Evolutionary conservation across 345 rosid genomes (phyloP), one percentile per base, ranked within the genome.

Genomic region (Noccaea caerulescens): DNA sequence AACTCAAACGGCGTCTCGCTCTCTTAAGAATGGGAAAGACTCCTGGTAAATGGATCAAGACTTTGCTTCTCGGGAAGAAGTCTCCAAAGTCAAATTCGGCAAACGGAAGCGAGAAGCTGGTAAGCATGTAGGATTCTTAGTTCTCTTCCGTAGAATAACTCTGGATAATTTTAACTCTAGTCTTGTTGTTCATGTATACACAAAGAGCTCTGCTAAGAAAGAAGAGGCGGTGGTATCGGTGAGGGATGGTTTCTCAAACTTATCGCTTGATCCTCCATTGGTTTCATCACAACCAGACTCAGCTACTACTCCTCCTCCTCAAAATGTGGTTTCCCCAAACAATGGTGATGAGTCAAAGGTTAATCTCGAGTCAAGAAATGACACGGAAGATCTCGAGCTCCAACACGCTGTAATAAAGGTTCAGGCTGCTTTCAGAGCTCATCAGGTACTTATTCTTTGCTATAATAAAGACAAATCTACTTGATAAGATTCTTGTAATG

Each of bases 11-110:
- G 20, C 32, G 30, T 32, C 37, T 58, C 66, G 18, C 32, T 59
- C 41, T 42, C 13, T 41, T 13, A 16, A 67, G 57, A 49, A 86
- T 90, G 97, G 94, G 92, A 51, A 90, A 83, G 81, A 84, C 88
- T 27, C 87, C 90, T 16, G 91, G 86, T 73, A 87, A 87, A 80
- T 91, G 95, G 97, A 74, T 91, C 76, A 91, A 83, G 88, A 76
- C 77, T 54, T 44, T 74, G 63, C 72, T 90, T 45, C 84, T 77
- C 8, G 86, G 95, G 69, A 91, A 88, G 91, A 88, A 83, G 77
- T 83, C 91, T 3, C 83, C 91, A 0, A 91, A 87, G 73, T 82
- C 89, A 41, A 84, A 59, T 66, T 66, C 77, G 55, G 79, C 82
- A 8, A 80, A 84, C 56, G 83, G 69, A 68, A 79, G 69, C 54